Percentiles rank a stretch among this genome's conserved stretches.
Evolutionary conservation across 352 stramenopile species (phyloP).

Genomic region (Phytophthora fragariaefolia): DNA sequence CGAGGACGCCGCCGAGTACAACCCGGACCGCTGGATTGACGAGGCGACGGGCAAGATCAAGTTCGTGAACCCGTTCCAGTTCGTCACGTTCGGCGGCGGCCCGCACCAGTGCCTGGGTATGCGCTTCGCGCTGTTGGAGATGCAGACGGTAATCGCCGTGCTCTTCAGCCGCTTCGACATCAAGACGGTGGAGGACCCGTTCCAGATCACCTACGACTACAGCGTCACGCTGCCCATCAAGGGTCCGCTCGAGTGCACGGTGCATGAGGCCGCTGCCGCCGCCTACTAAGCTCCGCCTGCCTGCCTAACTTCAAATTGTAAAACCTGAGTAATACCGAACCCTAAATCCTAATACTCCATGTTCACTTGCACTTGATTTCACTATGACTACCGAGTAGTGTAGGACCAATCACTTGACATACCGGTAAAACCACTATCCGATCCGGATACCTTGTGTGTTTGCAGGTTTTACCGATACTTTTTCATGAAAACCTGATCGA

Average conservation of each 20-base stretch:
- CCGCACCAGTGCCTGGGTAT: constrained; percentile 62
- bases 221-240: constrained; percentile 50
- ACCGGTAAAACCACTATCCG: too few species aligned
- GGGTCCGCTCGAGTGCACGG: constrained; percentile 34
- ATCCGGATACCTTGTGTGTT: too few species aligned
- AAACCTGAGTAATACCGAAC: too few species aligned
- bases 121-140: constrained; percentile 54
- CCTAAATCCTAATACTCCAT: too few species aligned
- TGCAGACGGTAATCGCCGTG: constrained; percentile 50
- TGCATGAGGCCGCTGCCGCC: constrained; percentile 24
- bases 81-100: constrained; percentile 62
- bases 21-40: constrained; percentile 65
- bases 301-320: too few species aligned
- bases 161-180: constrained; percentile 53
- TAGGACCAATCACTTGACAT: too few species aligned
- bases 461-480: too few species aligned
- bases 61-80: constrained; percentile 57
- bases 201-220: constrained; percentile 51
- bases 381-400: too few species aligned
- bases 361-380: too few species aligned
- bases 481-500: too few species aligned
- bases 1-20: constrained; percentile 48
- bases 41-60: constrained; percentile 41
- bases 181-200: constrained; percentile 39
- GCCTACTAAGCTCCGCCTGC: constrained; percentile 26